These are phyloP conservation scores for Clitopilus hobsonii DNA, from an alignment of 768 basidiomycete species.

Conservation along the genomic window DNA sequence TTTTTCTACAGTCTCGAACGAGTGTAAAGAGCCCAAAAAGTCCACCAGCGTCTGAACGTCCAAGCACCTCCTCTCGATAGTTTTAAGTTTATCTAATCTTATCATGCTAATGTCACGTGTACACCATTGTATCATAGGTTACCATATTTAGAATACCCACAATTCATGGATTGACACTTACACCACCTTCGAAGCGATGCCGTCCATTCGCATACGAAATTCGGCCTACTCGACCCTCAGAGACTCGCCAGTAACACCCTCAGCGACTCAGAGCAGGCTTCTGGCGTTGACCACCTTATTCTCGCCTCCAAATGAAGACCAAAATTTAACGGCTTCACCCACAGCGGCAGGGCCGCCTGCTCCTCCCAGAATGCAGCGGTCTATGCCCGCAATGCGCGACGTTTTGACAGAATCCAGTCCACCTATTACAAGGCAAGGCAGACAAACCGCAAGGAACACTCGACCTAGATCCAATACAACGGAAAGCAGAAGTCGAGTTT, in stretches of 20 bases:
- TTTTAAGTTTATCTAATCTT: background rate
- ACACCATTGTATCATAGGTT: background rate
- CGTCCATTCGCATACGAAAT: conserved; percentile 43
- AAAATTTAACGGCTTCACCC: background rate
- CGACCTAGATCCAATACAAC: conserved; percentile 22
- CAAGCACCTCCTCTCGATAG: background rate
- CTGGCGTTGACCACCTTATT: conserved; percentile 12
- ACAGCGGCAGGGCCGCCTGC: background rate
- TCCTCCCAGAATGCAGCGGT: conserved; percentile 12
- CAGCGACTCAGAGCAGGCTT: conserved; percentile 1
- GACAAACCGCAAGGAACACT: conserved; percentile 1
- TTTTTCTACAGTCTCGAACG: background rate
- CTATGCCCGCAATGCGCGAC: conserved; percentile 14
- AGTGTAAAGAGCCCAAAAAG: background rate
- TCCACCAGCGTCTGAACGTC: background rate
- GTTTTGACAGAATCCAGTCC: background rate
- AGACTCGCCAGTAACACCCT: conserved; percentile 7
- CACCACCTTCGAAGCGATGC: conserved; percentile 25
- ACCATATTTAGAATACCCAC: conserved; percentile 5
- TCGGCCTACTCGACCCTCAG: conserved; percentile 24
- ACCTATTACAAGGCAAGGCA: conserved; percentile 1
- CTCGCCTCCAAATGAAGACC: conserved; percentile 8
- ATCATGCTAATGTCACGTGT: background rate
- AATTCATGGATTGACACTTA: background rate
- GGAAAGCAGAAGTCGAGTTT: conserved; percentile 29